These are phyloP conservation scores for Eucalyptus pauciflora DNA, from an alignment of 345 rosid genomes.

Conservation along the genomic window DNA sequence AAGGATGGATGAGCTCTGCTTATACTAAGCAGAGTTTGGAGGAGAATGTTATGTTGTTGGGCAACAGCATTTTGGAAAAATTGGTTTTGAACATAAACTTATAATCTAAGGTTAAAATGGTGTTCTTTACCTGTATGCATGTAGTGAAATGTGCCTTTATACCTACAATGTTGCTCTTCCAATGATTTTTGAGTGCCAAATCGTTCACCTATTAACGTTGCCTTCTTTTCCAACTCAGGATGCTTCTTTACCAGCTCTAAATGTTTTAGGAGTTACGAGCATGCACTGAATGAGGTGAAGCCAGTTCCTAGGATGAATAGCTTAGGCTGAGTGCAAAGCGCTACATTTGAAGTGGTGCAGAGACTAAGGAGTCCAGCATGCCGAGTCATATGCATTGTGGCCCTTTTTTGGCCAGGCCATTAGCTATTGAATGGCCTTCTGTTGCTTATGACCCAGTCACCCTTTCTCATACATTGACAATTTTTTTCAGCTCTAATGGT, in stretches of 20 bases:
- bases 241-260: conserved; percentile 87
- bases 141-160: neutral
- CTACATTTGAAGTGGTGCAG: conserved; percentile 66
- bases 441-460: neutral
- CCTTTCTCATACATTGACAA: neutral
- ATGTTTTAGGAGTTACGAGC: conserved; percentile 84
- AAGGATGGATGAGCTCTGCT: neutral
- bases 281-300: conserved; percentile 77
- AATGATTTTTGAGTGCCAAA: neutral
- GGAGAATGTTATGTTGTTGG: neutral
- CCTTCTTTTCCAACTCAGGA: conserved; percentile 17
- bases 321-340: conserved; percentile 68
- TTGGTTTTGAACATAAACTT: neutral
- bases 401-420: neutral
- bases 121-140: neutral
- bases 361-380: conserved; percentile 60
- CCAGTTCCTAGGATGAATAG: conserved; percentile 89
- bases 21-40: neutral
- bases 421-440: neutral
- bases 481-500: neutral
- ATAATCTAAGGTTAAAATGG: neutral
- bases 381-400: conserved; percentile 9
- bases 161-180: neutral
- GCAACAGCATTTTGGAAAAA: neutral
- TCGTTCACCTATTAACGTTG: neutral